phyloP scores from a whole-genome alignment of 2,329 filamentous ascomycete genomes.

The Cercospora zeae-maydis region DNA sequence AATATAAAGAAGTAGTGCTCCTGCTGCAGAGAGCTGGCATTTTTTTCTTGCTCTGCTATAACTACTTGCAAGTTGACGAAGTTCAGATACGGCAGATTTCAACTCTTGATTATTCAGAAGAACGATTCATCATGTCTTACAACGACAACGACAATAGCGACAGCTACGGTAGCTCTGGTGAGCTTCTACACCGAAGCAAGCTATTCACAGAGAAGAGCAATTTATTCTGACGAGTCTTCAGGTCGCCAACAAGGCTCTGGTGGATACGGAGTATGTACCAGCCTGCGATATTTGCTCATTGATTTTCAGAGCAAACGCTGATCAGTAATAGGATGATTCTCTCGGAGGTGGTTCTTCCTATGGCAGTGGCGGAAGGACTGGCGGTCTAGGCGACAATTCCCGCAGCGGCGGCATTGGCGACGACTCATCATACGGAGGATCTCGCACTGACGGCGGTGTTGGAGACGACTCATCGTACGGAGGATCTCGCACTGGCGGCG shows the following conservation, averaged over 20 bases:
- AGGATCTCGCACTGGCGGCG: neutral
- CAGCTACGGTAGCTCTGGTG: slow-evolving; percentile 13
- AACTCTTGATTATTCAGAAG: neutral
- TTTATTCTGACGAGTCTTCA: slow-evolving; percentile 13
- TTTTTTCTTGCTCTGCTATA: neutral
- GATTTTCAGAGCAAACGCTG: slow-evolving; percentile 11
- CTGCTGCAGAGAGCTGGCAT: neutral
- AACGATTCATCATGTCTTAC: slow-evolving; percentile 19
- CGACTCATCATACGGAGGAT: neutral
- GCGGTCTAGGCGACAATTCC: slow-evolving; percentile 7
- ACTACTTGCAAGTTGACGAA: neutral
- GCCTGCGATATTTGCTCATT: slow-evolving; percentile 2
- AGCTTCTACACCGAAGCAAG: neutral
- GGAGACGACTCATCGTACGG: slow-evolving; percentile 4
- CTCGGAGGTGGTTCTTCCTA: slow-evolving; percentile 4
- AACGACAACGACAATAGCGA: slow-evolving; percentile 15
- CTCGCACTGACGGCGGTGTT: too few species aligned
- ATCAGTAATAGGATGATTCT: slow-evolving; percentile 14
- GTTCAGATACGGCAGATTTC: too few species aligned
- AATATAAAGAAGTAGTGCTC: neutral
- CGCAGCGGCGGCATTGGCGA: slow-evolving; percentile 15
- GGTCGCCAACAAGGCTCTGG: slow-evolving; percentile 13
- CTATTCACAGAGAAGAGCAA: neutral
- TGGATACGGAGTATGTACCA: slow-evolving; percentile 20
- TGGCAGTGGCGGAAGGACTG: slow-evolving; percentile 17